These are phyloP conservation scores for Blastocrithidia nonstop DNA, from an alignment of 208 protist genomes.

Conservation along the genomic window DNA sequence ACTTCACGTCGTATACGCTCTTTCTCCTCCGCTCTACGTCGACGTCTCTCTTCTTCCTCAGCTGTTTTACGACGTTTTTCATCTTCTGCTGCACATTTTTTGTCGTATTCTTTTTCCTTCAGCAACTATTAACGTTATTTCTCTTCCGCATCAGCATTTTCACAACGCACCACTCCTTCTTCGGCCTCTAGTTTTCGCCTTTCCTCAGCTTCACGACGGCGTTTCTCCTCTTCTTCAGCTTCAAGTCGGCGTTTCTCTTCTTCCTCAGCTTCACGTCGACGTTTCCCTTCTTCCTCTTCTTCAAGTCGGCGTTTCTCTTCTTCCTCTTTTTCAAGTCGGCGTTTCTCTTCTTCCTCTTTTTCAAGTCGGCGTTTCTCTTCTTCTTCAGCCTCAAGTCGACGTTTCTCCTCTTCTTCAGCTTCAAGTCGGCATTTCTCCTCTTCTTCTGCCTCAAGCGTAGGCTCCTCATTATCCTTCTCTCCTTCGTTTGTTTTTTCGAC, in stretches of 20 bases:
- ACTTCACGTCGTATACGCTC: too few species aligned
- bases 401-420: neutral
- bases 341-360: neutral
- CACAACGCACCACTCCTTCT: conserved; percentile 1
- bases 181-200: conserved; percentile 1
- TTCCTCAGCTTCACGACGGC: neutral
- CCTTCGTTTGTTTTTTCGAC: conserved; percentile 3
- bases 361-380: conserved; percentile 6
- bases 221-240: conserved; percentile 2
- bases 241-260: conserved; percentile 2
- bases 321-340: neutral
- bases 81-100: too few species aligned
- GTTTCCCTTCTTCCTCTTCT: neutral
- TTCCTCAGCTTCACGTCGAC: neutral
- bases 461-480: conserved; percentile 1
- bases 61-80: too few species aligned
- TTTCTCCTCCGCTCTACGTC: neutral
- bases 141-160: conserved; percentile 1
- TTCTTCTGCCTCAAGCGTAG: conserved; percentile 3
- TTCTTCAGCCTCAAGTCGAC: neutral
- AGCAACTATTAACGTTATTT: conserved; percentile 4
- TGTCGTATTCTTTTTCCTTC: too few species aligned
- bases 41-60: conserved; percentile 2
- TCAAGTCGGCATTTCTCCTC: neutral
- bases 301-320: conserved; percentile 6